Evolutionary conservation across 495 filamentous ascomycete genomes (phyloP), one percentile per base, ranked within the genome.

Genomic region (Pyrenopolyporus hunteri): DNA sequence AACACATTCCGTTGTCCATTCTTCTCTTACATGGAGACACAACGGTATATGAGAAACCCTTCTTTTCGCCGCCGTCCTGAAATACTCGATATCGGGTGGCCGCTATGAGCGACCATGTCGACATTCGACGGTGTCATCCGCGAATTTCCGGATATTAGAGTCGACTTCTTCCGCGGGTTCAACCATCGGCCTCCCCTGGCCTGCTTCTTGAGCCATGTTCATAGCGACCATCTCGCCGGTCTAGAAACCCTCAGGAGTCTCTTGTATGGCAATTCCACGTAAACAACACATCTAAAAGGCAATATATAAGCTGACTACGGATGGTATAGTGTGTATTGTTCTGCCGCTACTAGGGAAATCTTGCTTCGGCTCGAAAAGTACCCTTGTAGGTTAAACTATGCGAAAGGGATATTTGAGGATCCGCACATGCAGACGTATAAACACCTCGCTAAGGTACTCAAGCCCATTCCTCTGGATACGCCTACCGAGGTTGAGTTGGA

Each of bases 171-270:
- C 68, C 85, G 92, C 11, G 43, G 26, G 3, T 48, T 48, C 6
- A 76, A 76, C 13, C 75, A 76, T 16, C 79, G 76, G 14, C 80
- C 89, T 23, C 90, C 93, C 1, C 69, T 95, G 36, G 92, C 90
- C 11, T 96, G 89, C 69, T 96, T 98, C 69, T 80, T 98, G 32
- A 93, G 89, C 68, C 93, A 98, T 82, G 87, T 96, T 8, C 93
- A 97, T 70, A 95, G 88, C 53, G 93, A 97, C 60, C 93, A 98
- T 73, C 81, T 97, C 5, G 83, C 82, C 53, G 93, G 93, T 0
- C 81, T 97, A 22, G 93, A 97, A 67, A 86, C 78, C 44, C 80
- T 89, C 44, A 83, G 83, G 28, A 80, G 88, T 19, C 88, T 90
- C 0, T 96, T 95, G 80, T 83, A 70, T 40, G 77, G n/a, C n/a